A percentile compares a stretch with the other conserved stretches of the same genome.
These are phyloP conservation scores for Viola odorata DNA, from an alignment of 345 rosid genomes.

Conservation along the genomic window DNA sequence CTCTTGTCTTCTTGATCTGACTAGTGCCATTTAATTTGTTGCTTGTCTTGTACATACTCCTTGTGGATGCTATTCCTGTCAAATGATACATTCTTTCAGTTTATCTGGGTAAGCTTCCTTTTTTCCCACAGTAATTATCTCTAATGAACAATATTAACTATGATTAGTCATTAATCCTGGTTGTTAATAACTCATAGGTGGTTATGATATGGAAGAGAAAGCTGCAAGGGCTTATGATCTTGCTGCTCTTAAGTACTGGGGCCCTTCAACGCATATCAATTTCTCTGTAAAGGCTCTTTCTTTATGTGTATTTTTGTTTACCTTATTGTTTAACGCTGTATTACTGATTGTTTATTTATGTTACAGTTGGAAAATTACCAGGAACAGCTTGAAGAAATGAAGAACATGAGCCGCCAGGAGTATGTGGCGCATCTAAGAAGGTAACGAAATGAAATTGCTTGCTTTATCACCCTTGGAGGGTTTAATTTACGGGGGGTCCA, in stretches of 20 bases:
- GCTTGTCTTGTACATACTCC: constrained; percentile 24
- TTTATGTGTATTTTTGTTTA: no score
- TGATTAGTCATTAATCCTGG: neutral
- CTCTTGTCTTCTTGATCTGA: constrained; percentile 27
- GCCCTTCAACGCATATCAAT: constrained; percentile 69
- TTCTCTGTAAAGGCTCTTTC: constrained; percentile 38
- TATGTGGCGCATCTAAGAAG: constrained; percentile 75
- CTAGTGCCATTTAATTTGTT: constrained; percentile 22
- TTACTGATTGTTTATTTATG: neutral
- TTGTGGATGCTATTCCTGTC: constrained; percentile 33
- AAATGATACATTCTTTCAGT: constrained; percentile 39
- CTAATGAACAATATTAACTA: neutral
- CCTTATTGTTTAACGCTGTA: no score
- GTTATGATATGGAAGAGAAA: constrained; percentile 85
- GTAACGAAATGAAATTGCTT: constrained; percentile 18
- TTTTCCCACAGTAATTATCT: neutral
- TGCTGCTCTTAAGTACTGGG: constrained; percentile 87
- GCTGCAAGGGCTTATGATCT: constrained; percentile 84
- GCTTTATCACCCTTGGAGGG: neutral
- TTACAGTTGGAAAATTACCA: constrained; percentile 61
- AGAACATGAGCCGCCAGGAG: constrained; percentile 76
- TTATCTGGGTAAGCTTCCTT: constrained; percentile 53
- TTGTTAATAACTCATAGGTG: constrained; percentile 33
- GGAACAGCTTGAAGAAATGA: constrained; percentile 61
- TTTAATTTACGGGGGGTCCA: no score